These are phyloP conservation scores for Trapa incisa DNA, from an alignment of 345 rosid genomes.

Conservation along the genomic window DNA sequence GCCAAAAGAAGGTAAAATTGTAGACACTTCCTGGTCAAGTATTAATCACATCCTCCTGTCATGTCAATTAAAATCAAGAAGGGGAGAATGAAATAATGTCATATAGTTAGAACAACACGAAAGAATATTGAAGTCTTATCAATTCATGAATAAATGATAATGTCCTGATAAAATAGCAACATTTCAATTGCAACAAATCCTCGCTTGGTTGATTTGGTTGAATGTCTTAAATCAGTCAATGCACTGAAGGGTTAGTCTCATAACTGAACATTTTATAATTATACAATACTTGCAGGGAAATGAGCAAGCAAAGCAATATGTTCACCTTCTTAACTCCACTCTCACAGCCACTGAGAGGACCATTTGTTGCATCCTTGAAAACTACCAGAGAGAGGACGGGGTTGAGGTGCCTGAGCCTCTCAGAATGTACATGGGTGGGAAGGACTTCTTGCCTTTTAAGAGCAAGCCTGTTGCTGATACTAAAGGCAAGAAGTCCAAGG, in stretches of 20 bases:
- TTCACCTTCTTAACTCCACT: slow-evolving; percentile 81
- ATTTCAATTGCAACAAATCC: neutral
- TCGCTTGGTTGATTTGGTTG: neutral
- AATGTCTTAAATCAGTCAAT: no score
- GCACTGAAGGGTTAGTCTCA: neutral
- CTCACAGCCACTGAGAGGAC: slow-evolving; percentile 96
- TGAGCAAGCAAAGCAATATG: slow-evolving; percentile 69
- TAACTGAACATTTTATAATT: neutral
- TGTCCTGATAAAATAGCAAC: no score
- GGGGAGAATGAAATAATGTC: no score
- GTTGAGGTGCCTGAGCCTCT: slow-evolving; percentile 69
- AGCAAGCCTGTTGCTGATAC: slow-evolving; percentile 32
- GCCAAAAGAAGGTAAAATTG: slow-evolving; percentile 71
- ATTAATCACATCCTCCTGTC: neutral
- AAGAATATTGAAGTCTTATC: no score
- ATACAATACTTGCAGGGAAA: slow-evolving; percentile 40
- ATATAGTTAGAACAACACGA: no score
- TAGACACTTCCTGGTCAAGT: neutral
- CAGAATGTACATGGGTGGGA: slow-evolving; percentile 58
- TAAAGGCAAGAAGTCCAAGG: slow-evolving; percentile 39
- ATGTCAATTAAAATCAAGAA: neutral
- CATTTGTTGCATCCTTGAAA: slow-evolving; percentile 84
- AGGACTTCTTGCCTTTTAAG: slow-evolving; percentile 68
- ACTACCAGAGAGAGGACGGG: slow-evolving; percentile 72
- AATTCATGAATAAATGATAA: neutral